These are phyloP conservation scores for Eimeria maxima DNA, from an alignment of 169 alveolate genomes.

Conservation along the genomic window DNA sequence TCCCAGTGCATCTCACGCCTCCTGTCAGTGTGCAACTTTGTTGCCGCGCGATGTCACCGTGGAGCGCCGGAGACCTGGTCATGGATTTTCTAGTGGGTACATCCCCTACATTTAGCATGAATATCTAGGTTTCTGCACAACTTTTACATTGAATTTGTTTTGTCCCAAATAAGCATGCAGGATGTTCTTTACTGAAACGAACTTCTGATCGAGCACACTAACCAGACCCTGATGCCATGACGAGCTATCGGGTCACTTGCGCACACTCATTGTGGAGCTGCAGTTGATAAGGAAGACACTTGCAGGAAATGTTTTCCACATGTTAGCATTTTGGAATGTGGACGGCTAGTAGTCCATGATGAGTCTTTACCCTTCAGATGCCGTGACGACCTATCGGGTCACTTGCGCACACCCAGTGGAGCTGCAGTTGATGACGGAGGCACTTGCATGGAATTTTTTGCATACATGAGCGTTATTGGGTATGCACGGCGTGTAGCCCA, in stretches of 20 bases:
- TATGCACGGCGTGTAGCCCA: too few relatives aligned
- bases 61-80: constrained; percentile 55
- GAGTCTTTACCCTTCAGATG: too few relatives aligned
- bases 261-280: neutral
- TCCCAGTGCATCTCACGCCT: neutral
- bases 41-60: constrained; percentile 77
- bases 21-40: constrained; percentile 75
- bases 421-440: neutral
- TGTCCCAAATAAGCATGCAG: neutral
- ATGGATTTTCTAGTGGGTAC: neutral
- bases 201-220: neutral
- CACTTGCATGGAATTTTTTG: neutral
- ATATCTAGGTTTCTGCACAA: neutral
- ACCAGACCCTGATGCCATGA: neutral
- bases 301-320: neutral
- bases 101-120: neutral
- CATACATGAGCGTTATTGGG: neutral
- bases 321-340: neutral
- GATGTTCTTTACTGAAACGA: neutral
- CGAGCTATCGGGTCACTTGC: constrained; percentile 50
- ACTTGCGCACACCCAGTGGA: constrained; percentile 2
- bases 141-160: neutral
- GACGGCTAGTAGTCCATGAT: too few relatives aligned
- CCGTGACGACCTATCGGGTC: constrained; percentile 25
- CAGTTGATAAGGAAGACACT: neutral